Conservation (phyloP, 2,329 filamentous ascomycete species). For the Cladosporium halotolerans region DNA sequence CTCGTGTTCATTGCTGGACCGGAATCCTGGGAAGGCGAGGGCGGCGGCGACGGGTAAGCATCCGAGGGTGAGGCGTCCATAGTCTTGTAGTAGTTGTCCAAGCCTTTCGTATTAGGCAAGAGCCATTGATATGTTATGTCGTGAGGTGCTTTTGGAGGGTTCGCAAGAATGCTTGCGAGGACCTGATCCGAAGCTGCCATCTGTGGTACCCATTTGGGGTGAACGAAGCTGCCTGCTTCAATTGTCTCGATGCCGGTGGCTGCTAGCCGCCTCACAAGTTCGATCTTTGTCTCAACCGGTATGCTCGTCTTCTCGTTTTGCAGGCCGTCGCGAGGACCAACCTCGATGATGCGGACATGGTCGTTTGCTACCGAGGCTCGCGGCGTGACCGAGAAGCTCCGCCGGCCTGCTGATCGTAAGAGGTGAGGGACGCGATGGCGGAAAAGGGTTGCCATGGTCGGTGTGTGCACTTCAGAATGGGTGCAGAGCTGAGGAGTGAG, state of each 20-base stretch:
- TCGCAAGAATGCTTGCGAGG: conserved; percentile 59
- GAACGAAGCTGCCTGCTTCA: conserved; percentile 76
- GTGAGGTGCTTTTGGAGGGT: conserved; percentile 47
- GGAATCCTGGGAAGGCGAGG: conserved; percentile 30
- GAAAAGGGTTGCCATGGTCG: conserved; percentile 3
- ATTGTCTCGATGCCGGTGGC: conserved; percentile 65
- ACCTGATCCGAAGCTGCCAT: conserved; percentile 76
- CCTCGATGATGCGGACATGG: conserved; percentile 64
- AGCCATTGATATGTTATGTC: conserved; percentile 72
- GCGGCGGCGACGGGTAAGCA: conserved; percentile 41
- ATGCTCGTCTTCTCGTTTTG: conserved; percentile 76
- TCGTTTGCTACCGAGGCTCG: conserved; percentile 27
- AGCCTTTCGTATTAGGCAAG: conserved; percentile 67
- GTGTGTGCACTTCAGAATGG: too few relatives aligned
- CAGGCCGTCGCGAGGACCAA: conserved; percentile 77
- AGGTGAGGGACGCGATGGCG: conserved; percentile 1
- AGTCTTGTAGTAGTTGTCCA: conserved; percentile 54
- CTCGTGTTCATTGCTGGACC: conserved; percentile 39
- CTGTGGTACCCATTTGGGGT: conserved; percentile 80
- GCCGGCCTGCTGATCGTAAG: conserved; percentile 9
- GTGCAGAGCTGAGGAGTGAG: not conserved
- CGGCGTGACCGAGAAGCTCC: conserved; percentile 21
- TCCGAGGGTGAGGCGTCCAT: conserved; percentile 39
- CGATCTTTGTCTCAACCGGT: conserved; percentile 65
- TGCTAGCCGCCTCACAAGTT: conserved; percentile 64